These are phyloP conservation scores for Pleurotus tuber-regium DNA, from an alignment of 768 basidiomycete species.

Conservation along the genomic window DNA sequence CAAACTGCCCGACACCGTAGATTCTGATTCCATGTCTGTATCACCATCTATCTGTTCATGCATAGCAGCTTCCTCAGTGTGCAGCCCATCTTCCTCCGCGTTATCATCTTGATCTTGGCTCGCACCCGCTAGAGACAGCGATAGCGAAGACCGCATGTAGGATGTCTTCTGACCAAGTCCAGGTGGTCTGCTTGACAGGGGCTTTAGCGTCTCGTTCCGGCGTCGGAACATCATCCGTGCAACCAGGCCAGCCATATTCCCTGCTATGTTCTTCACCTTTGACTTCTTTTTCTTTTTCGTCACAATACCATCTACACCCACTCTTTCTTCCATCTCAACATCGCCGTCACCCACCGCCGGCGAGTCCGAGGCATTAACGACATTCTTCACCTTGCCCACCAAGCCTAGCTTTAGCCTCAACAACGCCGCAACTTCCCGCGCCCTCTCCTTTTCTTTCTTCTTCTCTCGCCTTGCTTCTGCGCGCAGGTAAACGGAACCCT, in stretches of 20 bases:
- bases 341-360: not conserved
- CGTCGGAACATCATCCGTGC: slow-evolving; percentile 19
- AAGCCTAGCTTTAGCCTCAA: slow-evolving; percentile 50
- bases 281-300: slow-evolving; percentile 7
- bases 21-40: not conserved
- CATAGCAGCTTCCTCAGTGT: not conserved
- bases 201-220: slow-evolving; percentile 10
- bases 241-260: slow-evolving; percentile 17
- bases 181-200: slow-evolving; percentile 3
- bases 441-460: slow-evolving; percentile 52
- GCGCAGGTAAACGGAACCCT: slow-evolving; percentile 34
- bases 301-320: not conserved
- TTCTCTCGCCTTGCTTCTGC: slow-evolving; percentile 42
- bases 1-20: too few relatives aligned
- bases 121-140: not conserved
- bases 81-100: not conserved
- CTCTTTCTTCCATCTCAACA: not conserved
- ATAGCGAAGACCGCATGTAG: not conserved
- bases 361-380: not conserved
- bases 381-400: not conserved
- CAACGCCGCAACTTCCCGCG: slow-evolving; percentile 53
- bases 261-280: slow-evolving; percentile 12
- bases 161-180: not conserved
- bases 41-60: not conserved
- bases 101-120: not conserved